Evolutionary conservation across 1,284 basidiomycete genomes (phyloP).

Genomic region (Heliocybe sulcata): DNA sequence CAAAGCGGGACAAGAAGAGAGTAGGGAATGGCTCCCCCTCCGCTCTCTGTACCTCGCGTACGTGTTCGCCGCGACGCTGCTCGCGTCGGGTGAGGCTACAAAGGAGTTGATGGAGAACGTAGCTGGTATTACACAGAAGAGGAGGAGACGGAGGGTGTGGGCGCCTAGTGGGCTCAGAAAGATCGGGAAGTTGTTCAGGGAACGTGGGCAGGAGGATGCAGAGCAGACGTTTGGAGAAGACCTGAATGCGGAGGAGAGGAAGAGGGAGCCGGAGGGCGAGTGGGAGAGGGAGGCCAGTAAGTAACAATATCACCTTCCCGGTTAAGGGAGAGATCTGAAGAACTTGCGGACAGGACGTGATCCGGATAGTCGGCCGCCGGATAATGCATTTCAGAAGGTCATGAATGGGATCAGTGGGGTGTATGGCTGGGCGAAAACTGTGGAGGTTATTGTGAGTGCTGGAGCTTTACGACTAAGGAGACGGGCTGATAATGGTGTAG

Average conservation of each 20-base stretch:
- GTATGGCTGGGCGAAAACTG: conserved; percentile 34
- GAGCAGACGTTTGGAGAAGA: conserved; percentile 28
- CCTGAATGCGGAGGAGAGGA: conserved; percentile 19
- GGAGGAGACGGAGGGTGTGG: conserved; percentile 37
- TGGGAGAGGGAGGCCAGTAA: conserved; percentile 6
- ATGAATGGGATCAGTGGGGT: conserved; percentile 26
- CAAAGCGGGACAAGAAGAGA: neutral
- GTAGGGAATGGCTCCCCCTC: conserved; percentile 21
- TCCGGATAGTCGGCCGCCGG: conserved; percentile 40
- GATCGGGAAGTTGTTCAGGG: conserved; percentile 28
- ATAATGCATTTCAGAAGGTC: conserved; percentile 31
- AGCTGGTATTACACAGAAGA: conserved; percentile 28
- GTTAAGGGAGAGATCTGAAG: too few species aligned
- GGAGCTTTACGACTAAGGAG: neutral
- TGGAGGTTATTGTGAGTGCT: conserved; percentile 34
- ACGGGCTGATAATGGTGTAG: conserved; percentile 16
- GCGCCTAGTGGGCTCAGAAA: conserved; percentile 39
- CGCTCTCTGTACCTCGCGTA: conserved; percentile 38
- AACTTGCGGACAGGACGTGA: conserved; percentile 29
- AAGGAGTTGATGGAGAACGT: conserved; percentile 38
- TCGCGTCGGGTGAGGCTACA: conserved; percentile 33
- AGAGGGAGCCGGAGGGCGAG: conserved; percentile 17
- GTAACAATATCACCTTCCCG: conserved; percentile 26
- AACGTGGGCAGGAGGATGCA: conserved; percentile 18
- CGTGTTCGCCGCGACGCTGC: conserved; percentile 38